A percentile compares a stretch with the other conserved stretches of the same genome.
phyloP scores from a whole-genome alignment of 768 basidiomycete species.

The Filobasidium wieringae region DNA sequence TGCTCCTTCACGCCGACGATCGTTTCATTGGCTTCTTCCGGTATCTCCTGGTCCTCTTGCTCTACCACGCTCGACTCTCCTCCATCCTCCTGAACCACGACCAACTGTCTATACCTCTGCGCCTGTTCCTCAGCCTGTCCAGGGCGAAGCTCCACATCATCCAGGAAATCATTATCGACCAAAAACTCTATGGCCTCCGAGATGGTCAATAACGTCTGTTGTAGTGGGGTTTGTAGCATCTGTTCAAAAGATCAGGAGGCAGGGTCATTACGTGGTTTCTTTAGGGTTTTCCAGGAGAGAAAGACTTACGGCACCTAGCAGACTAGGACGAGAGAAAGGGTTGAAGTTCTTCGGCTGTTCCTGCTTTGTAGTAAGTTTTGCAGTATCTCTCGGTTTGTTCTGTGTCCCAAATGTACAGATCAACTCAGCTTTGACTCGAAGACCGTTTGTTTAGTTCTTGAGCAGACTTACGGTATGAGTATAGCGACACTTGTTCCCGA shows the following conservation, averaged over 20 bases:
- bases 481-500: slow-evolving; percentile 29
- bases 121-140: slow-evolving; percentile 52
- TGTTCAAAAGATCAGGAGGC: slow-evolving; percentile 33
- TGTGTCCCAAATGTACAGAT: not conserved
- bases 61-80: no score
- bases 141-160: slow-evolving; percentile 63
- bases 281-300: not conserved
- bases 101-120: slow-evolving; percentile 19
- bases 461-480: slow-evolving; percentile 17
- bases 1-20: no score
- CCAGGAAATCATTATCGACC: slow-evolving; percentile 77
- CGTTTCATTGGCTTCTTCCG: no score
- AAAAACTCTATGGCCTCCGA: slow-evolving; percentile 85
- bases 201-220: slow-evolving; percentile 75
- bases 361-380: not conserved
- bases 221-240: slow-evolving; percentile 75
- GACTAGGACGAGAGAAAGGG: slow-evolving; percentile 46
- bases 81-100: no score
- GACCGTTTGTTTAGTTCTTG: not conserved
- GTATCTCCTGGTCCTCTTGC: no score
- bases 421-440: not conserved
- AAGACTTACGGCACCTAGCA: slow-evolving; percentile 63
- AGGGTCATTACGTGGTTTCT: not conserved
- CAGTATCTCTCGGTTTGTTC: not conserved
- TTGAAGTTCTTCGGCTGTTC: slow-evolving; percentile 10